phyloP scores from a whole-genome alignment of 257 asterid genomes.

The Solanum sejunctum region DNA sequence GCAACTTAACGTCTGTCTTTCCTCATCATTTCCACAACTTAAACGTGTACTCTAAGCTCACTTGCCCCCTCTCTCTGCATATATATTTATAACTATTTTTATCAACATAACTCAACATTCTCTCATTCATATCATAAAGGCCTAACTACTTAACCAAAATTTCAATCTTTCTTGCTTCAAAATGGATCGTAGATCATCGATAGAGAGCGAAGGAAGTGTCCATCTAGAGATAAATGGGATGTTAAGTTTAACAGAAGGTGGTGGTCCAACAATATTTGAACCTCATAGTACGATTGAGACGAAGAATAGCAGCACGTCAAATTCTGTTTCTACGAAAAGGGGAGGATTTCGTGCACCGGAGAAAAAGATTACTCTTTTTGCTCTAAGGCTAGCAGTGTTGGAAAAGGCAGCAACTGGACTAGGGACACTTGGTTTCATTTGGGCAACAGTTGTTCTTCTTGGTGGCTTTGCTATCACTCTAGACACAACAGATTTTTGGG shows the following conservation, averaged over 20 bases:
- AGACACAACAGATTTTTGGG: constrained; percentile 79
- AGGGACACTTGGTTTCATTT: constrained; percentile 82
- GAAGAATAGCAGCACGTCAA: constrained; percentile 19
- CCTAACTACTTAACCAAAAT: neutral
- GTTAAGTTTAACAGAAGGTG: constrained; percentile 13
- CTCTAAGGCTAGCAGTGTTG: constrained; percentile 77
- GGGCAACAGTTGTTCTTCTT: constrained; percentile 96
- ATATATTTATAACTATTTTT: neutral
- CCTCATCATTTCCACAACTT: constrained; percentile 20
- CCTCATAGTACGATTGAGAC: constrained; percentile 29
- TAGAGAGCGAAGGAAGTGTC: constrained; percentile 36
- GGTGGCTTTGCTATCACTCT: constrained; percentile 90
- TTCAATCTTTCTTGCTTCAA: neutral
- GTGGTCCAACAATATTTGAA: constrained; percentile 29
- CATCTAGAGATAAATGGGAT: constrained; percentile 37
- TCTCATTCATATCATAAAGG: neutral
- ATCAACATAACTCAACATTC: neutral
- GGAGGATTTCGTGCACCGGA: constrained; percentile 56
- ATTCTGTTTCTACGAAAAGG: constrained; percentile 4
- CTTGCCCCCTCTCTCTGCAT: neutral
- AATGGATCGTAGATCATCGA: constrained; percentile 41
- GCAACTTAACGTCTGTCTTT: constrained; percentile 44
- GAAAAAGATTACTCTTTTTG: constrained; percentile 74
- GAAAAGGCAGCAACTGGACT: constrained; percentile 80
- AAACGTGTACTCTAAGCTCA: constrained; percentile 52